Conservation (phyloP, 1,284 basidiomycete genomes). For the Puccinia horiana region DNA sequence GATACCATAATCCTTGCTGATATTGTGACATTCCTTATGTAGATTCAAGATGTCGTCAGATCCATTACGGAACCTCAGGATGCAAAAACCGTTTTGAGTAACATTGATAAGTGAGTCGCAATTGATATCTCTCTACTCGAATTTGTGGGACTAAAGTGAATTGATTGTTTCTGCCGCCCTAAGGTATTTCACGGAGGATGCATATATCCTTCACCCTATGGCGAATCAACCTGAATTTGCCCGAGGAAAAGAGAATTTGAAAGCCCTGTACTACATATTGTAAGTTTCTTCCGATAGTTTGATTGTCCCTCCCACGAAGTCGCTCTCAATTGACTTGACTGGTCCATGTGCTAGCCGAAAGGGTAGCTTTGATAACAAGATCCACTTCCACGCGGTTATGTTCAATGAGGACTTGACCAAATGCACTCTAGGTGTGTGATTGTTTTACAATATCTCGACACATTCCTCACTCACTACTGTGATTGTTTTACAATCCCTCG, state of each 20-base stretch:
- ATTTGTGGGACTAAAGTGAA: no score
- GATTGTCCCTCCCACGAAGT: background rate
- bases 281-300: background rate
- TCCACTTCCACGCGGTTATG: constrained; percentile 43
- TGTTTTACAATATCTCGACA: no score
- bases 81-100: constrained; percentile 9
- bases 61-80: constrained; percentile 38
- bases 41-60: constrained; percentile 43
- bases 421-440: constrained; percentile 13
- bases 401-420: constrained; percentile 41
- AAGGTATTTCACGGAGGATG: constrained; percentile 47
- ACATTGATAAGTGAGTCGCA: constrained; percentile 31
- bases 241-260: background rate
- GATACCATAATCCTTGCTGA: background rate
- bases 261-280: background rate
- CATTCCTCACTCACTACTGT: no score
- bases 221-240: constrained; percentile 24
- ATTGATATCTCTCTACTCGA: background rate
- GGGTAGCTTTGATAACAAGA: constrained; percentile 14
- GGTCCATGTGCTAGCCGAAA: constrained; percentile 3
- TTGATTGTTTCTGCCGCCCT: no score
- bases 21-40: background rate
- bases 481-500: no score
- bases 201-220: constrained; percentile 21
- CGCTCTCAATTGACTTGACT: background rate